A percentile compares a stretch with the other conserved stretches of the same genome.
phyloP scores from a whole-genome alignment of 805 yeast species.

The Candida fluviatilis region DNA sequence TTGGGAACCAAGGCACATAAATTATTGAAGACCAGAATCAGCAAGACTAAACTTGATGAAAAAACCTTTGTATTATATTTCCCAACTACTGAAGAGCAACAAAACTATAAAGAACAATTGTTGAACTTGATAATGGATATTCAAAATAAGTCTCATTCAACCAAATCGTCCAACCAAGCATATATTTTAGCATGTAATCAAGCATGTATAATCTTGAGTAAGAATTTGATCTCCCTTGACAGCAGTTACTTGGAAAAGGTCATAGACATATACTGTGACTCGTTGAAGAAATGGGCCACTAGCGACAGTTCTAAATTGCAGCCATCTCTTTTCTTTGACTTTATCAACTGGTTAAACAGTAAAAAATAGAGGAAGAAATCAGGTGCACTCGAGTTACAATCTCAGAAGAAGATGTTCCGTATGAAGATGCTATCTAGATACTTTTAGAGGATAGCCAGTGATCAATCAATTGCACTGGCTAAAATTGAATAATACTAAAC shows the following conservation, averaged over 20 bases:
- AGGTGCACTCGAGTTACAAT: too few species aligned
- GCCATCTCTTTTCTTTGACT: conserved; percentile 64
- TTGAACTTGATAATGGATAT: conserved; percentile 32
- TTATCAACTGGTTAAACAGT: conserved; percentile 74
- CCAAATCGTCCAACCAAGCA: conserved; percentile 43
- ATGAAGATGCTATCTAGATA: too few species aligned
- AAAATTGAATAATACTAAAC: too few species aligned
- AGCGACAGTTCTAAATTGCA: conserved; percentile 44
- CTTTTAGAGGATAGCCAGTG: too few species aligned
- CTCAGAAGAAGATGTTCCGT: too few species aligned
- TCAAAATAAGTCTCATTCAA: conserved; percentile 40
- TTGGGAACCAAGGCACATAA: conserved; percentile 75
- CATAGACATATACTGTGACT: conserved; percentile 50
- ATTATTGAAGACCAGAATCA: conserved; percentile 56
- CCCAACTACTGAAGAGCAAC: conserved; percentile 12
- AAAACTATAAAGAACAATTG: conserved; percentile 16
- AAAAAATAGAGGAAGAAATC: too few species aligned
- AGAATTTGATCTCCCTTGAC: conserved; percentile 42
- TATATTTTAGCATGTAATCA: conserved; percentile 58
- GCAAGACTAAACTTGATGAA: conserved; percentile 40
- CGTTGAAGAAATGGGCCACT: conserved; percentile 60
- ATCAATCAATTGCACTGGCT: too few species aligned
- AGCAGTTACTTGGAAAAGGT: conserved; percentile 38
- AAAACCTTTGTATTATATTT: conserved; percentile 16
- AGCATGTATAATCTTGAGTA: conserved; percentile 61